phyloP scores from a whole-genome alignment of 345 rosid species.

The Murraya koenigii region DNA sequence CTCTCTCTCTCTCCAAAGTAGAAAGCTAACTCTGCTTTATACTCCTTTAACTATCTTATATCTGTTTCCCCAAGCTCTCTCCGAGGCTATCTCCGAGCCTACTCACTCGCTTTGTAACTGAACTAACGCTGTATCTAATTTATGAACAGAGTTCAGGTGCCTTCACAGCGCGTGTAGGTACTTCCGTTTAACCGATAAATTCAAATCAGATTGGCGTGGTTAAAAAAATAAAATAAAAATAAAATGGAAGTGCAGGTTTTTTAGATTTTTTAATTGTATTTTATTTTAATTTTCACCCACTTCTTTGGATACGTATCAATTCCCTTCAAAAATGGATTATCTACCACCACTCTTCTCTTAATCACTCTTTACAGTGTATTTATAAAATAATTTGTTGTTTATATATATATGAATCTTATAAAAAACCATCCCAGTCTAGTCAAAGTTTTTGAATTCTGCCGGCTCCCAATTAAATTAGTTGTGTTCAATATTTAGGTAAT shows the following conservation, averaged over 20 bases:
- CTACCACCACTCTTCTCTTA: no score
- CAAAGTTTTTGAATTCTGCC: not conserved
- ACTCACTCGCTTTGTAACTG: not conserved
- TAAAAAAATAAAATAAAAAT: not conserved
- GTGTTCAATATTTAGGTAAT: not conserved
- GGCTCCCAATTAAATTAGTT: not conserved
- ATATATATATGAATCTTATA: no score
- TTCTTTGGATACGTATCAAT: no score
- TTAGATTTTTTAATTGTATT: no score
- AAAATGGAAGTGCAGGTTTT: no score
- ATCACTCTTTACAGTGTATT: no score
- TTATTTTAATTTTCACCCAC: no score
- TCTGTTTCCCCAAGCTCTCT: not conserved
- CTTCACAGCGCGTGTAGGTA: constrained; percentile 12
- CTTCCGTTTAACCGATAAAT: not conserved
- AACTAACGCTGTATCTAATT: not conserved
- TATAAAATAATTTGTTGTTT: no score
- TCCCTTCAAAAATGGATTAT: no score
- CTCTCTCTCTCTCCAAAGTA: not conserved
- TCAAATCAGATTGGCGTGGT: not conserved
- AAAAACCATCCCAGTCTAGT: not conserved
- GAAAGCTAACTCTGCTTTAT: constrained; percentile 20
- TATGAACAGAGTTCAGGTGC: not conserved
- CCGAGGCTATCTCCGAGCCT: constrained; percentile 24
- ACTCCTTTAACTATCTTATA: not conserved